Percentiles rank a stretch among this genome's conserved stretches.
phyloP scores from a whole-genome alignment of 495 filamentous ascomycete species.

The Penicilliopsis zonata region DNA sequence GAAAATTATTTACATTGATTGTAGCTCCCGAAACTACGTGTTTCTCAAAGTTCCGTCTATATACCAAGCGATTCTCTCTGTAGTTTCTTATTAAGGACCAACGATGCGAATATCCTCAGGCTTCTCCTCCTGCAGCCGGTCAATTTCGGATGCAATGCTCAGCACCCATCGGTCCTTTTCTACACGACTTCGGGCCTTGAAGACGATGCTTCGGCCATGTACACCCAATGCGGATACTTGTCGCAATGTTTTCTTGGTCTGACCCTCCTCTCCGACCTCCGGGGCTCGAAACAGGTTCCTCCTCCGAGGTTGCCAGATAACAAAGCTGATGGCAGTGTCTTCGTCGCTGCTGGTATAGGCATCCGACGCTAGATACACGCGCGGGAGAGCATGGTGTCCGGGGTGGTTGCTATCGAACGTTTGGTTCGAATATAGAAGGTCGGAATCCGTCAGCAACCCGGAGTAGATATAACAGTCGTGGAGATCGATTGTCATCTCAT shows the following conservation, averaged over 20 bases:
- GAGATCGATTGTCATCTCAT: conserved; percentile 46
- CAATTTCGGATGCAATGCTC: conserved; percentile 62
- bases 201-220: conserved; percentile 55
- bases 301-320: conserved; percentile 54
- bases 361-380: conserved; percentile 50
- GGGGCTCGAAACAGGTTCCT: conserved; percentile 47
- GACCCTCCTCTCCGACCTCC: conserved; percentile 31
- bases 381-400: conserved; percentile 49
- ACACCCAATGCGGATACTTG: conserved; percentile 47
- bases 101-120: conserved; percentile 51
- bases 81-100: conserved; percentile 7
- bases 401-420: conserved; percentile 60
- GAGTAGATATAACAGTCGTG: conserved; percentile 64
- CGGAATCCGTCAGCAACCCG: conserved; percentile 52
- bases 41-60: too few species aligned
- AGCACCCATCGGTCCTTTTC: conserved; percentile 70
- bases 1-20: too few species aligned
- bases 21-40: too few species aligned
- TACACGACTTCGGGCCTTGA: conserved; percentile 56
- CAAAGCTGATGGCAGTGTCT: conserved; percentile 60
- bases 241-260: conserved; percentile 28
- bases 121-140: conserved; percentile 45
- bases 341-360: conserved; percentile 57
- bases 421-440: conserved; percentile 56
- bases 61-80: too few species aligned